Evolutionary conservation across 108 stramenopile species (phyloP).

Genomic region (Nannochloropsis granulata): DNA sequence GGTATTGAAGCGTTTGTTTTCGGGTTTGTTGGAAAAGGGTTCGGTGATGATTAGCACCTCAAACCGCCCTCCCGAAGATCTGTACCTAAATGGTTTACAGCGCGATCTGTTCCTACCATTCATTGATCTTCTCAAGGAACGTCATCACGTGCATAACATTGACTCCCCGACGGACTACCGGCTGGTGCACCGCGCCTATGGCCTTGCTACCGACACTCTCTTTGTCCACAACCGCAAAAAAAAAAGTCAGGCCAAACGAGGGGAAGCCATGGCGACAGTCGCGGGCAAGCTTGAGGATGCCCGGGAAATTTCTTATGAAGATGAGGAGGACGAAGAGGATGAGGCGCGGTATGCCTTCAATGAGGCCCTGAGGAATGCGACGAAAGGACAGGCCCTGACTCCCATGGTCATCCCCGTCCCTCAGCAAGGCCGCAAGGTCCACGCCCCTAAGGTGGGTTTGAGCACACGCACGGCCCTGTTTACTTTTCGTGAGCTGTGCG

Average conservation of each 20-base stretch:
- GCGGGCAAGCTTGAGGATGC: not conserved
- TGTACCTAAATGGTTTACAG: constrained; percentile 91
- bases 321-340: not conserved
- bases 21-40: constrained; percentile 14
- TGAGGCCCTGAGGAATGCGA: not conserved
- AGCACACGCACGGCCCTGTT: constrained; percentile 1
- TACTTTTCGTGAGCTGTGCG: constrained; percentile 77
- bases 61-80: constrained; percentile 71
- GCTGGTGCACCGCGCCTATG: not conserved
- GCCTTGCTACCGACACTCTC: not conserved
- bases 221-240: not conserved
- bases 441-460: not conserved
- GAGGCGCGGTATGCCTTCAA: not conserved
- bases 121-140: constrained; percentile 56
- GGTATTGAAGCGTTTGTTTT: constrained; percentile 30
- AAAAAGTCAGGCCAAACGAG: not conserved
- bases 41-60: constrained; percentile 66
- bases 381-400: not conserved
- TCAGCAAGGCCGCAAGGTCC: not conserved
- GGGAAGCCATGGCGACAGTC: too few relatives aligned
- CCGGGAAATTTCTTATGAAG: not conserved
- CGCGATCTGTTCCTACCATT: constrained; percentile 85
- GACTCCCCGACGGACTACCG: constrained; percentile 42
- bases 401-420: not conserved
- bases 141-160: constrained; percentile 58